Evolutionary conservation across 805 yeast species (phyloP).

Genomic region (Starmerella davenportii): DNA sequence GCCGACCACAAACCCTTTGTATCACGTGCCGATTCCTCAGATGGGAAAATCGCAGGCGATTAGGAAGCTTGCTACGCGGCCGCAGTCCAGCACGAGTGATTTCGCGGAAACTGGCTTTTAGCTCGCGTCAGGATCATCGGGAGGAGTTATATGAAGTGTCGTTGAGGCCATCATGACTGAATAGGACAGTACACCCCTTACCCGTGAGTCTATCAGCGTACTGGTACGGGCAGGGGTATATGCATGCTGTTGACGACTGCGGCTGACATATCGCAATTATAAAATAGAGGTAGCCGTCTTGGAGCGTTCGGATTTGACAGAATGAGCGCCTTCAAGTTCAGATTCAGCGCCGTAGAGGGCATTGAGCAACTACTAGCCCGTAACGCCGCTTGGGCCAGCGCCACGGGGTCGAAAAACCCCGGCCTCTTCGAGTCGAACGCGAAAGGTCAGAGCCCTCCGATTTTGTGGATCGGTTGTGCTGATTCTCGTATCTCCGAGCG

Average conservation of each 20-base stretch:
- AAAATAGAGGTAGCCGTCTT: not conserved
- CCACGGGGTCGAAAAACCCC: constrained; percentile 34
- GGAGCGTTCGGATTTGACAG: too few species aligned
- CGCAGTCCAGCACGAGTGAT: not conserved
- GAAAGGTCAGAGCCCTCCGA: constrained; percentile 79
- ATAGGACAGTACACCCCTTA: not conserved
- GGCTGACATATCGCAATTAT: not conserved
- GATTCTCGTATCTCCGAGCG: constrained; percentile 80
- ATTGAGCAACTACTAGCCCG: constrained; percentile 24
- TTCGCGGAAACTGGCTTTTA: not conserved
- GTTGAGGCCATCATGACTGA: too few species aligned
- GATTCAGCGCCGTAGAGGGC: constrained; percentile 23
- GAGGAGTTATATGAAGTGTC: too few species aligned
- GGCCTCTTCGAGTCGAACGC: constrained; percentile 46
- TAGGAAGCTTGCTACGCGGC: not conserved
- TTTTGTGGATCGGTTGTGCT: constrained; percentile 85
- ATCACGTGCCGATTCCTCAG: not conserved
- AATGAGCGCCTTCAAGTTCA: constrained; percentile 14
- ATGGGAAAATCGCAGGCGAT: not conserved
- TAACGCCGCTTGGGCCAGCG: constrained; percentile 30
- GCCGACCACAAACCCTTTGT: not conserved
- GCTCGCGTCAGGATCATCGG: not conserved
- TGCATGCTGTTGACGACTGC: not conserved
- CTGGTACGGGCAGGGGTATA: not conserved
- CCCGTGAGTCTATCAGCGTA: not conserved